Evolutionary conservation across 495 filamentous ascomycete genomes (phyloP), one percentile per base, ranked within the genome.

Genomic region (Hypoxylon trugodes): DNA sequence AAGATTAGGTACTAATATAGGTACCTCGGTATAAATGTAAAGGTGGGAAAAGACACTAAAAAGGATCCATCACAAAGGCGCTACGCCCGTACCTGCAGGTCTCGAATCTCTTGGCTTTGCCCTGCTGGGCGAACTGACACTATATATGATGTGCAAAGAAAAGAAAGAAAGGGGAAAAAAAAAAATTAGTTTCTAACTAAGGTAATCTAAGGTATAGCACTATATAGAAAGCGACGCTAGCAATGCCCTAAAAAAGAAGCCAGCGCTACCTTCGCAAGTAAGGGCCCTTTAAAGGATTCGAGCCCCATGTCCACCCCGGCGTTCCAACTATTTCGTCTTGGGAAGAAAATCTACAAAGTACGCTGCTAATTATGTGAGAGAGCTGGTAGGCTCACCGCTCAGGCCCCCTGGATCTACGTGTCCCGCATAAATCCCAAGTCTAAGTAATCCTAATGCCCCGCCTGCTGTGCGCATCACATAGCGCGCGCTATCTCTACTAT

Each of bases 381-480:
- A 32, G 24, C 32, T 32, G 16, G 35, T 22, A 22, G 38, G 49
- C 26, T 43, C 36, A 51, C 57, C 57, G 57, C 57, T 53, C 32
- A 33, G 57, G 21, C 57, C 48, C 47, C 18, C 2, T 12, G 28
- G 57, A 61, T 61, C 57, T 21, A 40, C 57, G 40, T 13, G 21
- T 61, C 48, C 57, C 48, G 57, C 57, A 61, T 61, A 10, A 47
- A 22, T 38, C 30, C n/a, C 16, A 60, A 46, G 24, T 15, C 30
- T n/a, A n/a, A n/a, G n/a, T n/a, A 25, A 45, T 24, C 38, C 36
- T 15, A 22, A 46, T 53, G 48, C 57, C 6, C 37, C 26, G 35
- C 54, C 45, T 9, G 24, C 12, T n/a, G 32, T 18, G 45, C n/a
- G n/a, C 45, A 25, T 35, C 43, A 41, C 26, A 36, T 35, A 50